These are phyloP conservation scores for Cercophora scortea DNA, from an alignment of 495 filamentous ascomycete species.

Conservation along the genomic window DNA sequence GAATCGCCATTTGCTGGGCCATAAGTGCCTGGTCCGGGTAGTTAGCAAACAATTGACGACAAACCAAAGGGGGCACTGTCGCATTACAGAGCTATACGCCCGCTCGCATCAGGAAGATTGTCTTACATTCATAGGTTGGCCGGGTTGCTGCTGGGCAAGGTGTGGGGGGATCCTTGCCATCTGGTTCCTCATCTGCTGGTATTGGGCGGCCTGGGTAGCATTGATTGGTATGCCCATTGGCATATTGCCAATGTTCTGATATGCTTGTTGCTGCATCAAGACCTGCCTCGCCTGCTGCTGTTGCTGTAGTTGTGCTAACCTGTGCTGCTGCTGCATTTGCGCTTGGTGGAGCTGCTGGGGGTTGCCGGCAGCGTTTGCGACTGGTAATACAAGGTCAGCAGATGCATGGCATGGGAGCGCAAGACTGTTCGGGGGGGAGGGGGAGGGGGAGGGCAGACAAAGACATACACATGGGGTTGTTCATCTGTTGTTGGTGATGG, in stretches of 20 bases:
- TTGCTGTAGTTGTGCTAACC: slow-evolving; percentile 31
- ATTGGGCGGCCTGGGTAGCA: slow-evolving; percentile 12
- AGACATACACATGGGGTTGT: slow-evolving; percentile 15
- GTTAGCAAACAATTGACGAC: not conserved
- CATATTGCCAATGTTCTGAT: slow-evolving; percentile 35
- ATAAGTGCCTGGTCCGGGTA: not conserved
- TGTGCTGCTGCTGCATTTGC: slow-evolving; percentile 37
- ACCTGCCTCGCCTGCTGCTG: slow-evolving; percentile 37
- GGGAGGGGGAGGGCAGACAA: not conserved
- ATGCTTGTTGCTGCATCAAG: slow-evolving; percentile 40
- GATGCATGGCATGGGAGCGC: not conserved
- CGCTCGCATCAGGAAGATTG: slow-evolving; percentile 1
- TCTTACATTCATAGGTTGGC: slow-evolving; percentile 36
- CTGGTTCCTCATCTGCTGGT: slow-evolving; percentile 22
- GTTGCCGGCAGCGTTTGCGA: slow-evolving; percentile 23
- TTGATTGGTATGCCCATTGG: slow-evolving; percentile 57
- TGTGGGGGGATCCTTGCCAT: slow-evolving; percentile 28
- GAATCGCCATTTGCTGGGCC: slow-evolving; percentile 4
- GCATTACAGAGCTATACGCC: not conserved
- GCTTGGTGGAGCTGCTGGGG: slow-evolving; percentile 5
- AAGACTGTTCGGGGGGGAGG: not conserved
- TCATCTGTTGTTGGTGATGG: slow-evolving; percentile 47
- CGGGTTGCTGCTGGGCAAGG: slow-evolving; percentile 30
- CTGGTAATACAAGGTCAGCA: slow-evolving; percentile 20
- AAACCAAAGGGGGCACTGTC: too few species aligned